Conservation (phyloP, 495 filamentous ascomycete species). For the Venustampulla echinocandica region DNA sequence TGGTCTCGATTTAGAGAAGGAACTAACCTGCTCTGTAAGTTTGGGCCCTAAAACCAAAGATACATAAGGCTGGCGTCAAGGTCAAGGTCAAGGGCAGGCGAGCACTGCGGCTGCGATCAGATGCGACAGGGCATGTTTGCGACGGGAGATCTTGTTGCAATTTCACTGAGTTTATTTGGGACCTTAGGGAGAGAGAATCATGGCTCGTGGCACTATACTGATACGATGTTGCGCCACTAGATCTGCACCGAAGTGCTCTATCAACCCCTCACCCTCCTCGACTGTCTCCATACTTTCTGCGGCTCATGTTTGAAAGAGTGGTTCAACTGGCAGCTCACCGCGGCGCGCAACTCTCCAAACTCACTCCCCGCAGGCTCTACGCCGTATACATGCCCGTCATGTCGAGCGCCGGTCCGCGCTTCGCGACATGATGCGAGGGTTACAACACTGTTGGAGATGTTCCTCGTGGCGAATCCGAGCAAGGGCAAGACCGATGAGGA, state of each 20-base stretch:
- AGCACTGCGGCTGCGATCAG: background rate
- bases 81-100: background rate
- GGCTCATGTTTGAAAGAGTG: slow-evolving; percentile 90
- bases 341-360: slow-evolving; percentile 29
- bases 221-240: slow-evolving; percentile 35
- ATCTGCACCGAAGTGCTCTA: slow-evolving; percentile 96
- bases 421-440: slow-evolving; percentile 79
- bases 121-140: background rate
- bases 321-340: slow-evolving; percentile 60
- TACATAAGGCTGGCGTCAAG: no score
- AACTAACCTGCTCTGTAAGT: slow-evolving; percentile 86
- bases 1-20: slow-evolving; percentile 67
- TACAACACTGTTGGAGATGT: slow-evolving; percentile 75
- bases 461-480: slow-evolving; percentile 63
- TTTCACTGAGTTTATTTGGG: background rate
- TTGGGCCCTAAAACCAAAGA: slow-evolving; percentile 13
- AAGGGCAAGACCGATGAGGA: slow-evolving; percentile 57
- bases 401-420: slow-evolving; percentile 73
- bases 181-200: no score
- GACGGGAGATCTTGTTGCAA: background rate
- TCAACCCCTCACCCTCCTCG: slow-evolving; percentile 89
- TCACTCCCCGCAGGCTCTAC: slow-evolving; percentile 32
- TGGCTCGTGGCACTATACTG: no score
- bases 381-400: slow-evolving; percentile 82
- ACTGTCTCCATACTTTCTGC: slow-evolving; percentile 97